Conservation (phyloP, 305 asterid genomes). For the Fraxinus velutina region DNA sequence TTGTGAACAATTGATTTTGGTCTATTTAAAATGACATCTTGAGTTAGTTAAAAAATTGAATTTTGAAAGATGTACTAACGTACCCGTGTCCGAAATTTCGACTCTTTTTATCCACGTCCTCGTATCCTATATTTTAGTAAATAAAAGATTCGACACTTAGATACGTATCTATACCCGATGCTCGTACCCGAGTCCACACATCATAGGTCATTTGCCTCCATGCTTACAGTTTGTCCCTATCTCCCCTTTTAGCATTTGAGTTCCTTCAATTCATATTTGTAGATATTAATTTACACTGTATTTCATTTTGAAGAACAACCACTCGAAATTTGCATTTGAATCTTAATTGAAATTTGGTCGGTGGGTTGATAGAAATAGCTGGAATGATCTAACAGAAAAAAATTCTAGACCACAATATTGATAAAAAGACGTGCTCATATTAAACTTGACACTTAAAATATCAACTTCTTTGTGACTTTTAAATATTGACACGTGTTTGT, state of each 20-base stretch:
- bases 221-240: background rate
- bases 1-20: no score
- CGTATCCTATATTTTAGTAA: no score
- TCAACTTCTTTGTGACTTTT: slow-evolving; percentile 24
- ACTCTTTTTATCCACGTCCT: no score
- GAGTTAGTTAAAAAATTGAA: no score
- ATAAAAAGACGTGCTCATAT: background rate
- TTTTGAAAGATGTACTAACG: no score
- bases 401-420: background rate
- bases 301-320: background rate
- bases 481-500: slow-evolving; percentile 23
- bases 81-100: no score
- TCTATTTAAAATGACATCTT: no score
- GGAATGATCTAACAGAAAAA: background rate
- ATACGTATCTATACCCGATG: no score
- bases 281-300: background rate
- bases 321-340: background rate
- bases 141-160: no score
- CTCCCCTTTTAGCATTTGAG: slow-evolving; percentile 3
- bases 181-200: no score
- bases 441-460: background rate
- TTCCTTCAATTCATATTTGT: background rate
- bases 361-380: background rate
- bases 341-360: background rate
- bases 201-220: background rate